Evolutionary conservation across 805 yeast species (phyloP), one percentile per base, ranked within the genome.

Genomic region (Lachancea fermentati): DNA sequence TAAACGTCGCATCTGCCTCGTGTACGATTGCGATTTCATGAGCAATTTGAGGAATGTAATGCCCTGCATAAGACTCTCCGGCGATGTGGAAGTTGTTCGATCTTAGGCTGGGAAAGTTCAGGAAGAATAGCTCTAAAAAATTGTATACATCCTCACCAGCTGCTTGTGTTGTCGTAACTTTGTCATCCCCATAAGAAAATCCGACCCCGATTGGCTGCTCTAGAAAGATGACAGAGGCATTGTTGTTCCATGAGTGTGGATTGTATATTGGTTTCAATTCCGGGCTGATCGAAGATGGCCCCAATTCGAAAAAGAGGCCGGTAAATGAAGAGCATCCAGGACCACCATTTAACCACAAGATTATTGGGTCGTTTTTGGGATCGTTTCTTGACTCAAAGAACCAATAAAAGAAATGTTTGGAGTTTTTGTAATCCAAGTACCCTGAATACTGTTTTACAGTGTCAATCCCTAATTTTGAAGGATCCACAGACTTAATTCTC

Each of bases 191-290:
- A 61, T 83, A 81, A 0, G 96, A 87, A 65, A 78, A 91, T 13
- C 97, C 97, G 25, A 85, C 96, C 39, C 85, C 85, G 32, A 89
- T 85, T 4, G 97, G 97, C 64, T 91, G 97, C 62, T 91, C 97
- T 45, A 91, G 72, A 68, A 83, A 91, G 47, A 91, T 82, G 16
- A 91, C 86, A 22, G 89, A 78, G 15, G 97, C 97, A 56, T 88
- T 85, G 51, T 72, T 69, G 64, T 89, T 91, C 97, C 97, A 91
- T 2, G 96, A 81, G 65, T 77, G 69, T 15, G 93, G 91, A 65
- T 91, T 91, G 61, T 65, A 69, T 22, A 75, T 73, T n/a, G 94
- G 88, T 52, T 78, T 75, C 50, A 83, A 63, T 41, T 76, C 72
- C 26, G 75, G 62, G 45, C 76, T 79, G 44, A 91, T 78, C 11